Base-by-base conservation (phyloP, 495 filamentous ascomycete genomes). In the Lentithecium fluviatile region DNA sequence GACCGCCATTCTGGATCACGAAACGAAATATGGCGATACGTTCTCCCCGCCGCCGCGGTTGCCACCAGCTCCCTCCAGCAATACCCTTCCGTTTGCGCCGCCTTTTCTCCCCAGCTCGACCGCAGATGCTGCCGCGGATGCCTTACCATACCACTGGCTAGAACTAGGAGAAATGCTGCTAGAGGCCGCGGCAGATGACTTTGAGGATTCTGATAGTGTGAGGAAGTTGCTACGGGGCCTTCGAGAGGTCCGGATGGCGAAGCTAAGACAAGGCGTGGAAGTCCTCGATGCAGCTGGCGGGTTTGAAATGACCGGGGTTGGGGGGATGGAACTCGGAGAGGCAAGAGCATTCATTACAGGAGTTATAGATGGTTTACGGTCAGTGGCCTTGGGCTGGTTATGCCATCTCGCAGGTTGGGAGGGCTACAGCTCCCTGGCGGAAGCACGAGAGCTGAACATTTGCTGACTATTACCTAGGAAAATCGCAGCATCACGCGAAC, bases 121-220 rank as follows among this genome's bases (percentile, higher is more conserved):
- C 0, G 78, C 82, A 21, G 75, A 79, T 17, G 80, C 85, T 4
- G 80, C 82, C 7, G 71, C 80, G 0, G 83, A 86, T 13, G 82
- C 85, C 17, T 79, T 98, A 11, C 94, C 94, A 0, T 97, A 92
- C 67, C 92, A 96, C 74, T 98, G 91, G 91, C 80, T 95, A 0
- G 92, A 96, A 72, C 77, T 96, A 0, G 85, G 87, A 0, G 90
- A 94, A 70, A 82, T 93, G 70, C 77, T 98, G 37, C 81, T 97
- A 2, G 87, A 90, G 26, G 86, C 85, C 21, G 92, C 91, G 23
- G 81, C 82, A 7, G 93, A 98, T 73, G 93, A 97, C 70, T 80
- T 97, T 42, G 80, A 86, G 0, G 85, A 87, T 1, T 79, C 88
- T 8, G 88, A 90, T 61, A 80, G 83, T 64, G 86, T 95, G 21